Base-by-base conservation (phyloP, 768 basidiomycete genomes). In the Fomitopsis serialis region DNA sequence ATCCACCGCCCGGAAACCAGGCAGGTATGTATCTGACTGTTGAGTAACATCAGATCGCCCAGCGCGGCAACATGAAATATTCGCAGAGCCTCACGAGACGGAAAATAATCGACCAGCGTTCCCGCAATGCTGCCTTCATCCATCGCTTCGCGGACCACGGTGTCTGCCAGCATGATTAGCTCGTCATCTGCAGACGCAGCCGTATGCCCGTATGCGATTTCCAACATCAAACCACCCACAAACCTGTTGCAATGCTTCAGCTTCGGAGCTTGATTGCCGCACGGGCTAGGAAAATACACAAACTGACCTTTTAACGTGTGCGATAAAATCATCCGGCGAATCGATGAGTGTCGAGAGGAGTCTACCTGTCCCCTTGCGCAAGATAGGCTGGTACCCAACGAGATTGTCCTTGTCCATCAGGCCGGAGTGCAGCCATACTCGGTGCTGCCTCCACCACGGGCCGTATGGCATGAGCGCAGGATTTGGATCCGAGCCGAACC, bases 161-260 rank as follows among this genome's bases (percentile, higher is more conserved):
- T 34, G 17, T 61, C 54, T 5, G 57, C 59, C 17, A 53, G n/a
- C 42, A 36, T 27, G 17, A 61, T 52, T 7, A 53, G 32, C 24
- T 45, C 50, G 34, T 61, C 59, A 17, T 54, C 50, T 19, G 42
- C 25, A n/a, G 51, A 51, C 2, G 40, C 48, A 10, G 55, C 46
- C 2, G 42, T 19, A 23, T 47, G 42, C 1, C 55, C 55, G 44
- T 61, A 61, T 21, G 59, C 42, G 19, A 61, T 53, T 11, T 58
- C 57, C 21, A 58, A 23, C 19, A 61, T 46, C 5, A 51, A 44
- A 17, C 15, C 6, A 40, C 37, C 37, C 19, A 17, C 37, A 15
- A 40, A 40, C 19, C 37, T 40, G 15, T 35, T 15, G 34, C 34
- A n/a, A n/a, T n/a, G n/a, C n/a, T n/a, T n/a, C n/a, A n/a, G n/a